Evolutionary conservation across 2,329 filamentous ascomycete species (phyloP), one percentile per base, ranked within the genome.

Genomic region (Hypoxylon sp.): DNA sequence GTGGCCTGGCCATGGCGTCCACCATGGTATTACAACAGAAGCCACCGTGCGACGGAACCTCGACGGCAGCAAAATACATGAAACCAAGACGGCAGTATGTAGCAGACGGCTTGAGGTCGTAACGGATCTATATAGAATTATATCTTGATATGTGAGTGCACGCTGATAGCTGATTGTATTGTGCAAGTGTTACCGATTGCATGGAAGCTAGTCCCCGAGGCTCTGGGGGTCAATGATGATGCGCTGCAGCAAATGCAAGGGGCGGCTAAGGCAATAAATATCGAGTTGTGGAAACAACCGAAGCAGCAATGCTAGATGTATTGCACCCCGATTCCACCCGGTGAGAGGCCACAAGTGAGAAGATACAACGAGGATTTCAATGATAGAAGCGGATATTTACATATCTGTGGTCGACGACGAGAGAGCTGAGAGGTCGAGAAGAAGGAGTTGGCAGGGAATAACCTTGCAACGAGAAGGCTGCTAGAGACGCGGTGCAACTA

Each of bases 1-100:
- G 65, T 69, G 70, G 72, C 64, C 73, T 73, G 59, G 74, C 71
- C 74, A 76, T 76, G 61, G 71, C 69, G 62, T 74, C 71, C 72
- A 76, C 71, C 74, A 76, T 76, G 70, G 69, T 74, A 74, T 70
- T 65, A 67, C 62, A 57, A 65, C 58, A 68, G 67, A 64, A 67
- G 57, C 65, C 51, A 63, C 65, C 63, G 68, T 67, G 67, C 65
- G 69, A 69, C 69, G 65, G 43, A 56, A 67, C 59, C 61, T 67
- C 65, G 63, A 65, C 68, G 54, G 67, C 70, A 70, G 65, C 66
- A 66, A 71, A 61, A 58, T 65, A 73, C 63, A 70, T 68, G 56
- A 67, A 70, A 54, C 56, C 55, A 52, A 55, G 50, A 48, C 54
- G 45, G 45, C 30, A 21, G 53, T 57, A 47, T 30, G 51, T 48